Evolutionary conservation across 306 rosid genomes (phyloP), one percentile per base, ranked within the genome.

Genomic region (Alnus glutinosa): DNA sequence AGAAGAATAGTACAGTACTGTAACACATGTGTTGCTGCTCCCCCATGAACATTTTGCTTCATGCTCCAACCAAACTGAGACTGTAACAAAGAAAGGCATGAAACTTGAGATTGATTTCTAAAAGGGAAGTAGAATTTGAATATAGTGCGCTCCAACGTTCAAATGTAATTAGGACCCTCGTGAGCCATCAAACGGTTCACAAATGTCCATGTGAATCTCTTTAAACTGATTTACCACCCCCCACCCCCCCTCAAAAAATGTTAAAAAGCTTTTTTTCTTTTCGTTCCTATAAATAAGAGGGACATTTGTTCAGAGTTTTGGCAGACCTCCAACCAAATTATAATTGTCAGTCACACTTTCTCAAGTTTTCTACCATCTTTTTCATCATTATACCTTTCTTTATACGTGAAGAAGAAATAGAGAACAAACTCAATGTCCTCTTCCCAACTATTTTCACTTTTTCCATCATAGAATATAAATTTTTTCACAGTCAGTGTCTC

Each of bases 61-160:
- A 44, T 70, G 79, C 59, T 78, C 58, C n/a, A 80, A 42, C 46
- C 46, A 23, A 0, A 23, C 28, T 23, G 28, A 23, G 28, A 23
- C 28, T 23, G 28, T 23, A 23, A 23, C 37, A 34, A 34, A 34
- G 2, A n/a, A 78, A 49, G 68, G 75, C 76, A 82, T 61, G 79
- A 37, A 83, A 67, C 81, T 77, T 81, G 90, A 74, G 81, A 83
- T 80, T 55, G 67, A 76, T 75, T 61, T 76, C 44, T 42, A 69
- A 69, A 81, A 76, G 4, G 4, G 62, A n/a, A 55, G 68, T 64
- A 81, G 66, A 83, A 79, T 89, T 92, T 92, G 94, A 94, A 94
- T 87, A 77, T 67, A 82, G 92, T 91, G 97, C 99, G 99, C 98
- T 93, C 98, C 98, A 93, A 93, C 89, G 93, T 93, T 91, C 89